Evolutionary conservation across 495 filamentous ascomycete species (phyloP).

Genomic region (Talaromyces borbonicus): DNA sequence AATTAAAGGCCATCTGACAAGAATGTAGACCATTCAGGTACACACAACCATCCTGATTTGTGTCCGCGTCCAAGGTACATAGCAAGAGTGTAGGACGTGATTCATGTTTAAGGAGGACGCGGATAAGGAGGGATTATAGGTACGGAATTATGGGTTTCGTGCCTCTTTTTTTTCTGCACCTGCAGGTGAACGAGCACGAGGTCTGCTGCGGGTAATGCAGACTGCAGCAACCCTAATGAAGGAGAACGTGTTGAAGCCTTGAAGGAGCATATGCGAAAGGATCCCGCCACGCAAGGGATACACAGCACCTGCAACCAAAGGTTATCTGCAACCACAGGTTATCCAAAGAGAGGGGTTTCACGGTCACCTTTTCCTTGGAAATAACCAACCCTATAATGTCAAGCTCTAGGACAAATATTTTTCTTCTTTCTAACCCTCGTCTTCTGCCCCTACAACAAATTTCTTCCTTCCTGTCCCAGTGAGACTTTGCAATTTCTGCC

Average conservation of each 20-base stretch:
- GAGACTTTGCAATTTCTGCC: conserved; percentile 78
- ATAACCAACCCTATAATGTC: conserved; percentile 3
- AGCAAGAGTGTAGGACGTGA: conserved; percentile 1
- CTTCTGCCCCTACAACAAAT: conserved; percentile 69
- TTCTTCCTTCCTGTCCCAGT: conserved; percentile 75
- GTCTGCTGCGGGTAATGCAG: conserved; percentile 3
- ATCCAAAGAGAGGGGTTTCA: no score
- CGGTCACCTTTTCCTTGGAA: conserved; percentile 1
- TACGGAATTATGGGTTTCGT: not conserved
- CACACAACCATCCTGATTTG: conserved; percentile 5
- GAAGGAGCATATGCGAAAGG: conserved; percentile 7
- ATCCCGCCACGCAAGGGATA: conserved; percentile 8
- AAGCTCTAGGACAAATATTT: conserved; percentile 3
- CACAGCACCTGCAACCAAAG: not conserved
- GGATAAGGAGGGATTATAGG: conserved; percentile 2
- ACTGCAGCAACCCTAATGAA: conserved; percentile 10
- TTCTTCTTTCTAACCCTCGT: conserved; percentile 52
- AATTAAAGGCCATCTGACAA: conserved; percentile 12
- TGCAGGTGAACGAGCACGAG: conserved; percentile 8
- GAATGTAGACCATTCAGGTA: conserved; percentile 25
- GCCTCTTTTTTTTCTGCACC: not conserved
- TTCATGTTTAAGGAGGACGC: not conserved
- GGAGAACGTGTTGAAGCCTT: conserved; percentile 9
- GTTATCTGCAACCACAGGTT: no score
- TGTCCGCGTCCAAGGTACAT: conserved; percentile 8